Base-by-base conservation (phyloP, 352 stramenopile genomes). In the Elongisporangium senticosum region DNA sequence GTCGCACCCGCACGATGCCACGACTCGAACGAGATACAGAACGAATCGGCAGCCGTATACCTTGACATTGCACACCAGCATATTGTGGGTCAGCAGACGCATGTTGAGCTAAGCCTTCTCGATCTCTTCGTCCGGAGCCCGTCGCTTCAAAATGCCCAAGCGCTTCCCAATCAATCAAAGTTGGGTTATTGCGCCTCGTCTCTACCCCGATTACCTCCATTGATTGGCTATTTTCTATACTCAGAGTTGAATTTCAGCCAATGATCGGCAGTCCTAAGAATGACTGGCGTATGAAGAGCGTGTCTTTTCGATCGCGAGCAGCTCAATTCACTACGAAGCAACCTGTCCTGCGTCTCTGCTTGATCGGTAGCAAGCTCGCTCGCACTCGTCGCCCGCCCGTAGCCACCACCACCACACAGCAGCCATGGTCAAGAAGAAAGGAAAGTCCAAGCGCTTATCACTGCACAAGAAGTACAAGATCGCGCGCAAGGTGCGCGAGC, bases 381-480 rank as follows among this genome's bases (percentile, higher is more conserved):
- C 28, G 28, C 28, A 39, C 28, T 39, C 28, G 24, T 33, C 24
- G 24, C 24, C 24, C 24, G 24, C 47, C 26, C 10, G 22, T 28
- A 39, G 23, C n/a, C n/a, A 39, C 13, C 4, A 39, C 13, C 4
- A 49, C 17, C 51, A 13, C 26, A 13, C 21, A 26, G 62, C 17
- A 37, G 49, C 59, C 51, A 99, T 99, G 97, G 96, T 99, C 26
- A 98, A 99, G 77, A 99, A 99, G 81, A 99, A 99, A 86, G 91
- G 92, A 61, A 98, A 99, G 78, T 98, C 90, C 23, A 98, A 98
- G 74, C 86, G 97, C 50, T 85, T 94, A 57, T 96, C 96, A 52
- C 86, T 99, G 52, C 97, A 99, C 78, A 97, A 99, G 85, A 99
- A 99, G 79, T 99, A 99, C 86, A 99, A 99, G 75, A 96, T 97